phyloP scores from a whole-genome alignment of 495 filamentous ascomycete genomes.

The Barbatosphaeria neglecta region DNA sequence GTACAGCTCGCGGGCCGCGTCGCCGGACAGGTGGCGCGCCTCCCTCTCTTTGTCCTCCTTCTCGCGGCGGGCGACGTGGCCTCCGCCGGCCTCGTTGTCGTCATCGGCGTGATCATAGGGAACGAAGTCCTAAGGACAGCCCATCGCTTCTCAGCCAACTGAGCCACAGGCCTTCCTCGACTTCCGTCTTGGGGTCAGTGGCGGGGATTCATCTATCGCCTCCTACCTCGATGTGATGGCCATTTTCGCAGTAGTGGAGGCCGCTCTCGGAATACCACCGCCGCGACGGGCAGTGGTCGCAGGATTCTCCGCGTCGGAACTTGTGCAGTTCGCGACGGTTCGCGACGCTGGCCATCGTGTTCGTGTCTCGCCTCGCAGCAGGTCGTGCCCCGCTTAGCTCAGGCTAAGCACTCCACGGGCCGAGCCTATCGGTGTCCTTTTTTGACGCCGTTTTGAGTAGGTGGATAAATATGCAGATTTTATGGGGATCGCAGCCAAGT shows the following conservation, averaged over 20 bases:
- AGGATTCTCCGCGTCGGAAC: slow-evolving; percentile 29
- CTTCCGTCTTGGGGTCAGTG: background rate
- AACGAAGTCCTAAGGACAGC: slow-evolving; percentile 36
- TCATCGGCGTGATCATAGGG: slow-evolving; percentile 58
- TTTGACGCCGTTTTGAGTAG: too few species aligned
- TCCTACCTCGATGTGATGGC: slow-evolving; percentile 37
- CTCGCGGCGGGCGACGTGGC: slow-evolving; percentile 30
- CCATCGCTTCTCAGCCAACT: too few species aligned
- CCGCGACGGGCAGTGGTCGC: slow-evolving; percentile 35
- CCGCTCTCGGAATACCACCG: slow-evolving; percentile 39
- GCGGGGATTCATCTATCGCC: background rate
- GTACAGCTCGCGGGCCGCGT: slow-evolving; percentile 61
- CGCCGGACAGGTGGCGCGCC: slow-evolving; percentile 49
- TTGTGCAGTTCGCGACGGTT: slow-evolving; percentile 4
- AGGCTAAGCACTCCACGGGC: too few species aligned
- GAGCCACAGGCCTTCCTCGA: too few species aligned
- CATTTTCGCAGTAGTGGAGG: slow-evolving; percentile 39
- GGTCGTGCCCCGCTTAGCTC: too few species aligned
- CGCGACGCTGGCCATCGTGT: background rate
- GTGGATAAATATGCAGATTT: too few species aligned
- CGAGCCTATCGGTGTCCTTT: too few species aligned
- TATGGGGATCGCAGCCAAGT: too few species aligned
- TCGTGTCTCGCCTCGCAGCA: too few species aligned
- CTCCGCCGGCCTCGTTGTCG: slow-evolving; percentile 59
- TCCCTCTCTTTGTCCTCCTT: slow-evolving; percentile 43